Evolutionary conservation across 768 basidiomycete species (phyloP), one percentile per base, ranked within the genome.

Genomic region (Trametes cubensis): DNA sequence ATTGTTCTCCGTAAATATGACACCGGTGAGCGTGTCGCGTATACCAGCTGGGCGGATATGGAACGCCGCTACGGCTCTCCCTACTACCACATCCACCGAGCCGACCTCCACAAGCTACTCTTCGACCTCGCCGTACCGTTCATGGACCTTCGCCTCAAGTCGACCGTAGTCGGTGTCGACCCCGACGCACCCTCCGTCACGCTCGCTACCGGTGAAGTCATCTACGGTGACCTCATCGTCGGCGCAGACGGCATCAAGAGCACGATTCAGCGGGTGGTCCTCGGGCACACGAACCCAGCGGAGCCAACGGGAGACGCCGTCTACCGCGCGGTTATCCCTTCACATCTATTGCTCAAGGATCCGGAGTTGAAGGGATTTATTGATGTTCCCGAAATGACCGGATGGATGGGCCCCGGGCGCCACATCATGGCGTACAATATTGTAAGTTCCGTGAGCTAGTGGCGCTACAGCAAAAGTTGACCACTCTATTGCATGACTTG

Each of bases 261-360:
- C 66, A 62, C 72, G 15, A 66, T 84, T 0, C 81, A 81, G 65
- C 74, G 80, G 34, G 77, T 82, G 38, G 78, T 86, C n/a, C 79
- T 83, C 0, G 79, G 78, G 0, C 73, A 72, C 0, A 76, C 80
- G 45, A 76, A 77, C 38, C 76, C 81, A 0, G 78, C 78, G 0
- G 64, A 66, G 10, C 77, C 83, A 3, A 88, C 88, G 0, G 88
- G 86, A 0, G 85, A 89, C 66, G 82, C 84, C 0, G 87, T 85
- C 0, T 88, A 86, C 67, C 79, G 87, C 50, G 82, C 83, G 5
- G 74, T 80, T 26, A 74, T 88, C 38, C 75, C 81, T 2, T 76
- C 83, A 0, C 74, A 68, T 40, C 48, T 74, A 0, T 74, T 88
- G 69, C 58, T 83, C 13, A 67, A 70, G 10, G 83, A 89, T 61